These are phyloP conservation scores for Phlyctochytrium arcticum DNA, from an alignment of 192 early-diverging fungal genomes.

Conservation along the genomic window DNA sequence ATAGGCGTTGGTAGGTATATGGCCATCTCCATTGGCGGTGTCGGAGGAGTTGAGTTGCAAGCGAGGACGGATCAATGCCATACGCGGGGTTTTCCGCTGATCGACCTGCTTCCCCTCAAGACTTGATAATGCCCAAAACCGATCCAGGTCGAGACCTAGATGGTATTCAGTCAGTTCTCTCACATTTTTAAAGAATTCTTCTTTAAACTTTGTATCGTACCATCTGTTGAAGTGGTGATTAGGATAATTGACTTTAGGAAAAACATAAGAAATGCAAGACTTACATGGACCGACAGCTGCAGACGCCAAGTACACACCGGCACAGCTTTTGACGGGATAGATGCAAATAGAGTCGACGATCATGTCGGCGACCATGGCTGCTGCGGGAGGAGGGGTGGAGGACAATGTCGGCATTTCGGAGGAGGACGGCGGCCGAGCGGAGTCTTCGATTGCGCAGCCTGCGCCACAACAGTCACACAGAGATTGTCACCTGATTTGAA, in stretches of 20 bases:
- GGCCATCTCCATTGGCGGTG: too few relatives aligned
- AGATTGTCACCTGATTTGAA: too few relatives aligned
- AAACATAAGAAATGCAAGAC: background rate
- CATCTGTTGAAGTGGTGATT: background rate
- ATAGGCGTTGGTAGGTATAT: constrained; percentile 13
- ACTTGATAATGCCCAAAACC: constrained; percentile 36
- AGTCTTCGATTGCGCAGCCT: too few relatives aligned
- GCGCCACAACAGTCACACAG: too few relatives aligned
- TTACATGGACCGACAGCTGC: constrained; percentile 11
- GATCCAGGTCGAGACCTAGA: constrained; percentile 39
- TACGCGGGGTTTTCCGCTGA: constrained; percentile 30
- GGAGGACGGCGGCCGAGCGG: too few relatives aligned
- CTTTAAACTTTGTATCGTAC: background rate
- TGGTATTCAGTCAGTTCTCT: background rate
- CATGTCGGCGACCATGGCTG: too few relatives aligned
- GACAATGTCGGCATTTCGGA: too few relatives aligned
- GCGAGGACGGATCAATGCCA: constrained; percentile 30
- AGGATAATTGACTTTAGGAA: background rate
- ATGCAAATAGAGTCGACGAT: constrained; percentile 24
- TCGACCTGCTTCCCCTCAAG: constrained; percentile 20
- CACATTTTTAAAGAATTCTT: background rate
- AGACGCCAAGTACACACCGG: constrained; percentile 17
- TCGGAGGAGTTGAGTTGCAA: constrained; percentile 6
- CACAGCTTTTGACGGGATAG: constrained; percentile 45
- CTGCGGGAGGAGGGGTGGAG: too few relatives aligned